Conservation (phyloP, 768 basidiomycete species). For the Daedaleopsis nitida region DNA sequence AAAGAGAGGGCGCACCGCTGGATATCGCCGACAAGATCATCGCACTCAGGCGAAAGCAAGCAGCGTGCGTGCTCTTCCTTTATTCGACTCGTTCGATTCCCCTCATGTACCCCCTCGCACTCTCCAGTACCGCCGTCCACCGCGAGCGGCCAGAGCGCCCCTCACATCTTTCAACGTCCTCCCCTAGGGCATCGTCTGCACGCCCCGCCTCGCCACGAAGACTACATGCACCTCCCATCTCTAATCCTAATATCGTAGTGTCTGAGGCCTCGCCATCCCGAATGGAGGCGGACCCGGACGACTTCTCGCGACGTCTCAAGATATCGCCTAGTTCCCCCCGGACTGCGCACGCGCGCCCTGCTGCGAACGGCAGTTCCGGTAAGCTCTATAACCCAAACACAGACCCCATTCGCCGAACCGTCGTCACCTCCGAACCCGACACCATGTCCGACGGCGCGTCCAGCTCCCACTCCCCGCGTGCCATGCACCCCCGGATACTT, state of each 20-base stretch:
- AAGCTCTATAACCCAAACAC: constrained; percentile 76
- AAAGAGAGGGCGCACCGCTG: constrained; percentile 38
- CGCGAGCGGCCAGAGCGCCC: constrained; percentile 52
- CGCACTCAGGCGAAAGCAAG: constrained; percentile 63
- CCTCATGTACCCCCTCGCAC: constrained; percentile 5
- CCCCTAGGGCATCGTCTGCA: constrained; percentile 35
- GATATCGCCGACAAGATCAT: constrained; percentile 67
- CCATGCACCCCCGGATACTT: constrained; percentile 29
- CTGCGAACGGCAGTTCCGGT: constrained; percentile 31
- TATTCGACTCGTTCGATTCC: neutral
- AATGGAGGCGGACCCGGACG: constrained; percentile 58
- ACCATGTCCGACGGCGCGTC: constrained; percentile 57
- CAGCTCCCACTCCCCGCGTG: constrained; percentile 49
- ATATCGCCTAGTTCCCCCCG: constrained; percentile 53
- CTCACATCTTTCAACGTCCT: constrained; percentile 29
- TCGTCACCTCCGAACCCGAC: constrained; percentile 65
- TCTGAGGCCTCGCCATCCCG: constrained; percentile 46
- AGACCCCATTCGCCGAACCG: constrained; percentile 59
- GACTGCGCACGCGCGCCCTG: constrained; percentile 35
- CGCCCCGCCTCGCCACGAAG: constrained; percentile 35
- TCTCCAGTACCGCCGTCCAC: constrained; percentile 44
- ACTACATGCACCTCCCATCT: constrained; percentile 22
- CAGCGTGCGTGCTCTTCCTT: constrained; percentile 39
- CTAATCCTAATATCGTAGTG: constrained; percentile 30
- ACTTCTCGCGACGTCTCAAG: constrained; percentile 71